These are phyloP conservation scores for Ramaria rubella DNA, from an alignment of 768 basidiomycete species.

Conservation along the genomic window DNA sequence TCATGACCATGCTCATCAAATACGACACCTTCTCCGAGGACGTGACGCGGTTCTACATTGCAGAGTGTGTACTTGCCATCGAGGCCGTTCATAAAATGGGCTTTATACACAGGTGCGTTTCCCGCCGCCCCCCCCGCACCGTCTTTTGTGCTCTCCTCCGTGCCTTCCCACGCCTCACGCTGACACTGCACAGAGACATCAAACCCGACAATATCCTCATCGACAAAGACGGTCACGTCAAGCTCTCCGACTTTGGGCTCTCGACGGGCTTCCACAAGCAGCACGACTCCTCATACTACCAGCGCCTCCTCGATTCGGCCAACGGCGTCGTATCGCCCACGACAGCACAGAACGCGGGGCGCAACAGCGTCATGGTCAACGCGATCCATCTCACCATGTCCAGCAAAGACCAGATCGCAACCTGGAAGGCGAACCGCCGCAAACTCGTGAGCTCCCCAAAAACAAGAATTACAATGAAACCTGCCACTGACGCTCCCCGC, in stretches of 20 bases:
- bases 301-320: conserved; percentile 71
- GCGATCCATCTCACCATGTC: conserved; percentile 95
- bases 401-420: conserved; percentile 88
- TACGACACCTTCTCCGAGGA: conserved; percentile 99
- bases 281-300: conserved; percentile 94
- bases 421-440: conserved; percentile 97
- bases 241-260: conserved; percentile 96
- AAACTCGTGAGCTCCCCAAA: conserved; percentile 61
- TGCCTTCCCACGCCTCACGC: no score
- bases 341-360: conserved; percentile 42
- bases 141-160: background rate
- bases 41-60: conserved; percentile 96
- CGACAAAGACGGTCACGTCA: conserved; percentile 94
- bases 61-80: conserved; percentile 96
- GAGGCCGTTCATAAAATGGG: conserved; percentile 96
- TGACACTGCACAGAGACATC: conserved; percentile 64
- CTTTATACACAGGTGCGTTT: conserved; percentile 87
- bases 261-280: conserved; percentile 99
- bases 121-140: background rate
- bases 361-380: conserved; percentile 97
- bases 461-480: background rate
- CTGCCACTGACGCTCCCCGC: background rate
- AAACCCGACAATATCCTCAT: conserved; percentile 99
- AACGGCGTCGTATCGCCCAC: conserved; percentile 32
- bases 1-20: conserved; percentile 99